Base-by-base conservation (phyloP, 441 rosid genomes). In the Gossypium schwendimanii region DNA sequence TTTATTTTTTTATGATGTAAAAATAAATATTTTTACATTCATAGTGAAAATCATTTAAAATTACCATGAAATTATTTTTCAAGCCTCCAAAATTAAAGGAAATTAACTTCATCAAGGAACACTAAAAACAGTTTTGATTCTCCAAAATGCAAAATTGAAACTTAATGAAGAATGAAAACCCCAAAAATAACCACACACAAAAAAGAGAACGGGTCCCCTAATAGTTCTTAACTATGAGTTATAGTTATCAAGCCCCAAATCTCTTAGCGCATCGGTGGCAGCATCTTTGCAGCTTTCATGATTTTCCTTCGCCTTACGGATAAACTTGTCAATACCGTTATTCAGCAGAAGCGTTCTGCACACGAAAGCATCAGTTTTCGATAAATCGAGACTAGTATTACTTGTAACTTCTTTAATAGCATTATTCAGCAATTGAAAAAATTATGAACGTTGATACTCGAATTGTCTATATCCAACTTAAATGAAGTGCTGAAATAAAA, bases 211-310 rank as follows among this genome's bases (percentile, higher is more conserved):
- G n/a, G 10, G 10, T 44, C 17, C 31, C 18, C 18, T 4, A 3
- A 23, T 7, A 9, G 41, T 41, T 70, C 52, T 54, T 50, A 69
- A 60, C 84, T 86, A 89, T 3, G 73, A 77, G 76, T 92, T 89
- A 84, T 92, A 92, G 85, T 92, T 78, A 63, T 91, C 89, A 62
- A 94, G 85, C 65, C 98, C 98, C 81, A 92, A 77, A 74, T 95
- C 99, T 75, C 99, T 88, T 69, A 94, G 69, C 33, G 99, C 98
- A 81, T 95, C 99, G 2, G 90, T 84, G 14, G 99, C 98, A 47
- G 96, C 89, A 9, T 73, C 91, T 81, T 82, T 88, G 81, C 98
- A 94, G 77, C 74, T 63, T 71, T 78, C 85, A 72, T 92, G 94
- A 80, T 80, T 91, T 82, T 82, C 92, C 81, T 87, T 92, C 0